Percentiles rank a stretch among this genome's conserved stretches.
phyloP scores from a whole-genome alignment of 352 stramenopile genomes.

The Pythium rishiriense region DNA sequence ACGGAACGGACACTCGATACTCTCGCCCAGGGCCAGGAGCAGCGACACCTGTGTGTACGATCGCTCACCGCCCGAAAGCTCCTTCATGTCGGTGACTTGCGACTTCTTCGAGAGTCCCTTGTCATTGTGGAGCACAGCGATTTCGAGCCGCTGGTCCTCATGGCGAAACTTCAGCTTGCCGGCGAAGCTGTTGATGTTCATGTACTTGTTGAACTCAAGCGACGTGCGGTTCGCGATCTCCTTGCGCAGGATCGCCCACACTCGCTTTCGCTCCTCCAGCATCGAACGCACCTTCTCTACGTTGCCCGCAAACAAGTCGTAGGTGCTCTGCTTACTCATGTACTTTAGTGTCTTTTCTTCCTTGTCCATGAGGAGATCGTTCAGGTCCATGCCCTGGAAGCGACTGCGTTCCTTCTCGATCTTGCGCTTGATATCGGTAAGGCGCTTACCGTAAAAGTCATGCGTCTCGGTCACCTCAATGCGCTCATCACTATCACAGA shows the following conservation, averaged over 20 bases:
- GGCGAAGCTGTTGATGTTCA: slow-evolving; percentile 84
- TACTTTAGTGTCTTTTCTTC: slow-evolving; percentile 77
- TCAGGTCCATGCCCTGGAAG: slow-evolving; percentile 84
- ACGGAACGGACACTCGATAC: slow-evolving; percentile 92
- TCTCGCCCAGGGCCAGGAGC: slow-evolving; percentile 92
- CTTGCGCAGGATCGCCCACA: slow-evolving; percentile 78
- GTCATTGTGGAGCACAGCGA: slow-evolving; percentile 82
- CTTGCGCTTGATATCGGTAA: slow-evolving; percentile 78
- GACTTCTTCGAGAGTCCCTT: slow-evolving; percentile 60
- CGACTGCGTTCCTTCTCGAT: slow-evolving; percentile 73
- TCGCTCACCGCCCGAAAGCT: slow-evolving; percentile 96
- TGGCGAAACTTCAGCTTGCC: slow-evolving; percentile 83
- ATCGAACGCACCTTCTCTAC: slow-evolving; percentile 64
- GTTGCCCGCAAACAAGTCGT: slow-evolving; percentile 64
- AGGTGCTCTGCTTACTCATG: slow-evolving; percentile 59
- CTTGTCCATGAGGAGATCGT: slow-evolving; percentile 71
- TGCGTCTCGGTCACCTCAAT: slow-evolving; percentile 63
- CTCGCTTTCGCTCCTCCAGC: slow-evolving; percentile 70
- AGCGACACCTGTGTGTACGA: slow-evolving; percentile 97
- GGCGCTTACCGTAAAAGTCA: slow-evolving; percentile 77
- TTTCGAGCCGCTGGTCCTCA: slow-evolving; percentile 72
- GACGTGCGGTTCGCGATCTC: slow-evolving; percentile 78
- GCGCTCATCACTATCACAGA: slow-evolving; percentile 57
- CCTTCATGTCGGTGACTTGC: slow-evolving; percentile 95
- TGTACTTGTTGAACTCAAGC: slow-evolving; percentile 84